Conservation (phyloP, 208 protist species). For the Leishmania lainsoni region DNA sequence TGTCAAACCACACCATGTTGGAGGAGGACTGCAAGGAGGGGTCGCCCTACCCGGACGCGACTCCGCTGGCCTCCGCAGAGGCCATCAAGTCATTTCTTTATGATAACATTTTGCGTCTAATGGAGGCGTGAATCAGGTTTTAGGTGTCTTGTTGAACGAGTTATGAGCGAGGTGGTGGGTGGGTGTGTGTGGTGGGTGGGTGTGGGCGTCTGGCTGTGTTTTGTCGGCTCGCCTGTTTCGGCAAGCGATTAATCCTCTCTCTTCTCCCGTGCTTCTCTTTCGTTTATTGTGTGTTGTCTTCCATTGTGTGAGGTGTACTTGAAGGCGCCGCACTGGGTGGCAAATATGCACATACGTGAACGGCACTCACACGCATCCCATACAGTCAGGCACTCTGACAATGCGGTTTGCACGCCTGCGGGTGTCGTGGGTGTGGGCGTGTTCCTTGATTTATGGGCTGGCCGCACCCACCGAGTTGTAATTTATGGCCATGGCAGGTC, state of each 20-base stretch:
- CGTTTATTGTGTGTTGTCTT: not conserved
- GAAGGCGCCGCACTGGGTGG: not conserved
- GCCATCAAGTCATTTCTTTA: constrained; percentile 61
- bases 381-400: not conserved
- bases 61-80: constrained; percentile 42
- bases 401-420: not conserved
- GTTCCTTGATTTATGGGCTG: not conserved
- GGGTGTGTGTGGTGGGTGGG: not conserved
- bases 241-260: not conserved
- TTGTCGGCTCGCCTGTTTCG: not conserved
- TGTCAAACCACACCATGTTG: constrained; percentile 27
- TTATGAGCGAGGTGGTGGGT: not conserved
- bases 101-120: constrained; percentile 35
- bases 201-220: not conserved
- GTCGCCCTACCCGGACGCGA: constrained; percentile 29
- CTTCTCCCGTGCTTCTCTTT: not conserved
- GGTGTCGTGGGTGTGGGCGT: not conserved
- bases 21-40: constrained; percentile 33
- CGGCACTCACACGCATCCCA: not conserved
- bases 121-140: constrained; percentile 7
- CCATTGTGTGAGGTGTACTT: not conserved
- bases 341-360: not conserved
- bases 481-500: not conserved
- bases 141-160: not conserved
- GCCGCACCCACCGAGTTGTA: not conserved